Conservation (phyloP, 78 protist species). For the Anaeramoeba ignava region DNA sequence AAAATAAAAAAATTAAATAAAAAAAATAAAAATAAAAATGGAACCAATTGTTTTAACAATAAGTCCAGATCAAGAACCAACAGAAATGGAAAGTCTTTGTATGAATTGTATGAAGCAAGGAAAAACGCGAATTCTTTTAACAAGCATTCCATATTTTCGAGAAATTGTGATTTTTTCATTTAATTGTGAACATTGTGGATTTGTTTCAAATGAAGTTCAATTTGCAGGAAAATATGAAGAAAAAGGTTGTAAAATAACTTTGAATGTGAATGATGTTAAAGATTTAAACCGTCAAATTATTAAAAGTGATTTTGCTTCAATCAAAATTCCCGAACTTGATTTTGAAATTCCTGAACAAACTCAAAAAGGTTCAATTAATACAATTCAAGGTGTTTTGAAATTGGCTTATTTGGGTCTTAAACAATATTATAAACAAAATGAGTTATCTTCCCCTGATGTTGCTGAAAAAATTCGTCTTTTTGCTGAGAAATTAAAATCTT, state of each 20-base stretch:
- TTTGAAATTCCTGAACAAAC: slow-evolving; percentile 61
- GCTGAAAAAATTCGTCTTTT: slow-evolving; percentile 33
- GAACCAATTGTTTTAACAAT: background rate
- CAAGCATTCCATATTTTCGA: slow-evolving; percentile 62
- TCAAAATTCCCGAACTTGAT: slow-evolving; percentile 66
- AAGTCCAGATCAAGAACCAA: background rate
- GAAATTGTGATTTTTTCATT: slow-evolving; percentile 73
- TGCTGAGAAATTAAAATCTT: slow-evolving; percentile 17
- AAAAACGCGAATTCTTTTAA: slow-evolving; percentile 53
- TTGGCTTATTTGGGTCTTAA: slow-evolving; percentile 17
- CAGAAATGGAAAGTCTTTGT: slow-evolving; percentile 19
- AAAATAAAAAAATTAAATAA: background rate
- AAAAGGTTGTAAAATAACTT: slow-evolving; percentile 34
- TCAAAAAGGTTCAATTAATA: slow-evolving; percentile 46
- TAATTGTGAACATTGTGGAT: slow-evolving; percentile 72
- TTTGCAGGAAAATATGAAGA: slow-evolving; percentile 31
- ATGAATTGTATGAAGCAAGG: slow-evolving; percentile 49
- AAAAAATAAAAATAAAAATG: background rate
- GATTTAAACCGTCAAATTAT: slow-evolving; percentile 67
- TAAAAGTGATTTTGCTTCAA: slow-evolving; percentile 53
- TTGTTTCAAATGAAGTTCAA: slow-evolving; percentile 41
- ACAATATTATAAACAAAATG: slow-evolving; percentile 7
- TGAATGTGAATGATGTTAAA: slow-evolving; percentile 10
- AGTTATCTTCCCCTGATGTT: slow-evolving; percentile 28
- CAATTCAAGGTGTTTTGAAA: slow-evolving; percentile 53